phyloP scores from a whole-genome alignment of 371 early-diverging fungal genomes.

The Actinomortierella wolfii region DNA sequence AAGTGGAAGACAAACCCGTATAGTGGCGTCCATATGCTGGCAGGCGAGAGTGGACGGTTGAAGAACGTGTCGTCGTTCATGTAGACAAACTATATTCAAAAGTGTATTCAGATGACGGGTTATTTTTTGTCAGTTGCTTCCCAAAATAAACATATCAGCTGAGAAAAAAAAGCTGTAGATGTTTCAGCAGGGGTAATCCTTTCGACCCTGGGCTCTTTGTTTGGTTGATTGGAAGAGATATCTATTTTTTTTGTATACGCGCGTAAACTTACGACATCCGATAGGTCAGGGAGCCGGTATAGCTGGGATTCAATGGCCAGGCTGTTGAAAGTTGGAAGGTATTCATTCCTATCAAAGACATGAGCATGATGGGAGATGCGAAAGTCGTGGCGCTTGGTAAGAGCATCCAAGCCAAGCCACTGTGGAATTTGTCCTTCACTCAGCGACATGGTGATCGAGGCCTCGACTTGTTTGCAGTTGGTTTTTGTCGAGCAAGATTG shows the following conservation, averaged over 20 bases:
- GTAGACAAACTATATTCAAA: constrained; percentile 33
- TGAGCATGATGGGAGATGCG: constrained; percentile 18
- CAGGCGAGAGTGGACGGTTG: constrained; percentile 15
- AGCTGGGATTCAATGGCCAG: constrained; percentile 44
- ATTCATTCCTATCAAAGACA: constrained; percentile 18
- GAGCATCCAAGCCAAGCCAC: constrained; percentile 20
- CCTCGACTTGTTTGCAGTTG: not conserved
- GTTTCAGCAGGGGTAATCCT: too few relatives aligned
- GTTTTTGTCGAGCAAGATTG: not conserved
- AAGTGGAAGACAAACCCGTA: constrained; percentile 48
- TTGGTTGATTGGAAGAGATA: too few relatives aligned
- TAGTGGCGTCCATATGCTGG: constrained; percentile 42
- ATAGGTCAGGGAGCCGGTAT: constrained; percentile 20
- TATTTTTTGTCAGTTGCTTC: too few relatives aligned
- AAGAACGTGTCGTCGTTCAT: constrained; percentile 49
- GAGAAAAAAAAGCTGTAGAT: too few relatives aligned
- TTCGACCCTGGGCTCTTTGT: too few relatives aligned
- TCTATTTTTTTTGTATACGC: not conserved
- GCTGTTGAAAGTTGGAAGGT: constrained; percentile 46
- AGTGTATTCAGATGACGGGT: not conserved
- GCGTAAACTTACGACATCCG: constrained; percentile 31
- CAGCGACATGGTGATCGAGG: not conserved
- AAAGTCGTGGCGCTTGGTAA: constrained; percentile 1
- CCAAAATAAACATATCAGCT: too few relatives aligned
- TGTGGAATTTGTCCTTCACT: constrained; percentile 19